A percentile compares a stretch with the other conserved stretches of the same genome.
These are phyloP conservation scores for Phytophthora aleatoria DNA, from an alignment of 352 stramenopile genomes.

Conservation along the genomic window DNA sequence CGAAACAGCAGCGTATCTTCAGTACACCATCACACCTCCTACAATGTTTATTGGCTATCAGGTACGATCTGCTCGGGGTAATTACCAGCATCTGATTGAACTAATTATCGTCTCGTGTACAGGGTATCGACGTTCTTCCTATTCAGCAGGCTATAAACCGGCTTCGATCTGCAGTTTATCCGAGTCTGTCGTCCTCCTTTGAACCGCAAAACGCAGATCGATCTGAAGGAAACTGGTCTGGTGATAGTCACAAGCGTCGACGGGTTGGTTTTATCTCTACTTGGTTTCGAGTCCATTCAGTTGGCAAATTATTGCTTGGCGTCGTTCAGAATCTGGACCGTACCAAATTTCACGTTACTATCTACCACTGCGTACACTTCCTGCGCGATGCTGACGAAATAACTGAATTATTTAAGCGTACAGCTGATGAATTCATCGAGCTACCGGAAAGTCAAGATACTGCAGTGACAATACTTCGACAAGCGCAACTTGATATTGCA, in stretches of 20 bases:
- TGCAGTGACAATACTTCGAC: slow-evolving; percentile 44
- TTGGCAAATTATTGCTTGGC: slow-evolving; percentile 66
- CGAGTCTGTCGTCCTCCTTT: slow-evolving; percentile 36
- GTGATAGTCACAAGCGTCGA: slow-evolving; percentile 13
- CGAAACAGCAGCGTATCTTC: slow-evolving; percentile 45
- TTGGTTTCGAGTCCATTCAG: slow-evolving; percentile 71
- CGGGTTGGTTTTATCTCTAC: slow-evolving; percentile 63
- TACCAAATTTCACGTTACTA: slow-evolving; percentile 49
- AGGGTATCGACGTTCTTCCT: slow-evolving; percentile 42
- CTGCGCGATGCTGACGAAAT: slow-evolving; percentile 49
- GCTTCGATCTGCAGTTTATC: slow-evolving; percentile 39
- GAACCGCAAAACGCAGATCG: neutral
- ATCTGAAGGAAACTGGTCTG: neutral
- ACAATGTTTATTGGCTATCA: slow-evolving; percentile 78
- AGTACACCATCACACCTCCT: slow-evolving; percentile 65
- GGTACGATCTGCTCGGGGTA: slow-evolving; percentile 18
- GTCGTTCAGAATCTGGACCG: slow-evolving; percentile 60
- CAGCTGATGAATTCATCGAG: slow-evolving; percentile 55
- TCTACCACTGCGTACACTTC: slow-evolving; percentile 66
- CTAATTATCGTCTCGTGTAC: neutral
- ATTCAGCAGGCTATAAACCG: slow-evolving; percentile 43
- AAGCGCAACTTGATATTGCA: slow-evolving; percentile 69
- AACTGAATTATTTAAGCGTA: slow-evolving; percentile 42
- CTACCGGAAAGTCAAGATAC: slow-evolving; percentile 39
- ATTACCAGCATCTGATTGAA: neutral